A percentile compares a stretch with the other conserved stretches of the same genome.
These are phyloP conservation scores for Saccharomycopsis selenospora DNA, from an alignment of 805 yeast genomes.

Conservation along the genomic window DNA sequence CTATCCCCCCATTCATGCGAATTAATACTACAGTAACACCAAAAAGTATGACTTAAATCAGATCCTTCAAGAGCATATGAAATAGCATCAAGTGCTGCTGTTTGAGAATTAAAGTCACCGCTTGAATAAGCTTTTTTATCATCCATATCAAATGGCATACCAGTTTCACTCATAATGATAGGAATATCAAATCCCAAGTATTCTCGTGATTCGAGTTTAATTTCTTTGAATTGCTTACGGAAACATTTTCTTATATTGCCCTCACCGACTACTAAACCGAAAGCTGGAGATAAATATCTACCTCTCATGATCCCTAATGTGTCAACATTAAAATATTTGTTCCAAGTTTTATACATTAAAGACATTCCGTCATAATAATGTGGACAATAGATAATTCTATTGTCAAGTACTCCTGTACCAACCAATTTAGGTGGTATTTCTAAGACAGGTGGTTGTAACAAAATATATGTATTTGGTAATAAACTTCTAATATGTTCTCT, in stretches of 20 bases:
- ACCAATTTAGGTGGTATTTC: constrained; percentile 64
- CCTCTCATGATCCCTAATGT: constrained; percentile 83
- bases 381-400: constrained; percentile 66
- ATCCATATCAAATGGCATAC: constrained; percentile 97
- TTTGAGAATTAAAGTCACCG: constrained; percentile 69
- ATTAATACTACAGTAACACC: constrained; percentile 77
- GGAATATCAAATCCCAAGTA: constrained; percentile 62
- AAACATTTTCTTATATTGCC: constrained; percentile 66
- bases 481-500: constrained; percentile 41
- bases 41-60: constrained; percentile 65
- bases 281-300: constrained; percentile 60
- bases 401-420: constrained; percentile 45
- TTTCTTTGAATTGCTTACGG: constrained; percentile 56
- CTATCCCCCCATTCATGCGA: constrained; percentile 81
- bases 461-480: constrained; percentile 36
- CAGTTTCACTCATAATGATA: constrained; percentile 84
- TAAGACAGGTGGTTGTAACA: constrained; percentile 78
- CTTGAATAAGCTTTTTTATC: constrained; percentile 57
- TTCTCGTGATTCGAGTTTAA: constrained; percentile 55
- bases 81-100: constrained; percentile 77
- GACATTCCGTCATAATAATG: constrained; percentile 96
- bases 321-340: constrained; percentile 72
- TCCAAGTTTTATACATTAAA: constrained; percentile 88
- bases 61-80: constrained; percentile 71
- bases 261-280: constrained; percentile 80